A percentile compares a stretch with the other conserved stretches of the same genome.
phyloP scores from a whole-genome alignment of 1,284 basidiomycete species.

The Thecaphora frezii region DNA sequence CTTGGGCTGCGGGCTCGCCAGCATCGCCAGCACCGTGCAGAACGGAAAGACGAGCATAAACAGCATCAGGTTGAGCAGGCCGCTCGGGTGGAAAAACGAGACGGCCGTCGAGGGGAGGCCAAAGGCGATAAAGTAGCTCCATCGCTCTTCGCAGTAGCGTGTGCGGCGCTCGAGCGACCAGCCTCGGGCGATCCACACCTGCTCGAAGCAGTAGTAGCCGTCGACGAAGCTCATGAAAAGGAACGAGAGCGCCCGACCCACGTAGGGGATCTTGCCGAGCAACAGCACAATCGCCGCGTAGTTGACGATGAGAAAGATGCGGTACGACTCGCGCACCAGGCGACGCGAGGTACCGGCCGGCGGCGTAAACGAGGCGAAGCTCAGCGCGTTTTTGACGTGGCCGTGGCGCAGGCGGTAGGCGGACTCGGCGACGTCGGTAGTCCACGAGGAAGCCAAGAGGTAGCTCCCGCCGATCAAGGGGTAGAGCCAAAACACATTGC shows the following conservation, averaged over 20 bases:
- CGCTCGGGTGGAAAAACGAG: slow-evolving; percentile 56
- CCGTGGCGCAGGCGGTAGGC: slow-evolving; percentile 41
- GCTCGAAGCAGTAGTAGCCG: slow-evolving; percentile 58
- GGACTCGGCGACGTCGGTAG: slow-evolving; percentile 51
- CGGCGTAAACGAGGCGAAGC: slow-evolving; percentile 24
- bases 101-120: slow-evolving; percentile 54
- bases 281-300: slow-evolving; percentile 44
- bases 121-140: slow-evolving; percentile 57
- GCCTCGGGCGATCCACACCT: slow-evolving; percentile 52
- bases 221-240: slow-evolving; percentile 54
- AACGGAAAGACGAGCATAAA: slow-evolving; percentile 58
- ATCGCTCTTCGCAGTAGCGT: slow-evolving; percentile 55
- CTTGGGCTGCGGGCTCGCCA: slow-evolving; percentile 49
- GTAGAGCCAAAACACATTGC: slow-evolving; percentile 54
- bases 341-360: slow-evolving; percentile 32
- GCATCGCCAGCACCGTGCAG: slow-evolving; percentile 54
- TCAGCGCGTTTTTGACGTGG: slow-evolving; percentile 13
- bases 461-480: slow-evolving; percentile 54
- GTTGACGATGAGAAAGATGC: slow-evolving; percentile 47
- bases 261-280: slow-evolving; percentile 42
- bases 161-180: slow-evolving; percentile 42
- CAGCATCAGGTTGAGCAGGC: slow-evolving; percentile 55
- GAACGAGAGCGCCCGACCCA: slow-evolving; percentile 46
- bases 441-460: slow-evolving; percentile 54
- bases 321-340: slow-evolving; percentile 45